Percentiles rank a stretch among this genome's conserved stretches.
Evolutionary conservation across 2,329 filamentous ascomycete genomes (phyloP).

Genomic region (Aureobasidium melanogenum): DNA sequence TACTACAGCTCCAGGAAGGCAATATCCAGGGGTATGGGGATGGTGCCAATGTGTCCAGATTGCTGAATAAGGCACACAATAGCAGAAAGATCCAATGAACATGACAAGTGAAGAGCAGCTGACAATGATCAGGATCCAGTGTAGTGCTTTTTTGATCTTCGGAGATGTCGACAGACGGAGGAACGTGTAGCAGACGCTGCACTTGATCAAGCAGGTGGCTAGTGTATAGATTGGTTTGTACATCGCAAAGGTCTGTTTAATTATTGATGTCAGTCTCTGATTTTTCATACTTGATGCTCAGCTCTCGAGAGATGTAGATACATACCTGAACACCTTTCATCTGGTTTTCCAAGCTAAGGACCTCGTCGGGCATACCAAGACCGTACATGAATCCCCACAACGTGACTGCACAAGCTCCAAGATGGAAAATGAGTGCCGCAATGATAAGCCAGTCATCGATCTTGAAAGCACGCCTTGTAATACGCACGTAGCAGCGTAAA

Average conservation of each 20-base stretch:
- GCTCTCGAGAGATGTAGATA: too few relatives aligned
- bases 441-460: constrained; percentile 9
- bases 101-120: constrained; percentile 1
- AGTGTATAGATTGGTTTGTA: constrained; percentile 5
- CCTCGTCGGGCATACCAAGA: neutral
- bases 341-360: neutral
- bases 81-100: neutral
- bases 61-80: constrained; percentile 2
- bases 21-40: constrained; percentile 1
- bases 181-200: constrained; percentile 7
- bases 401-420: constrained; percentile 1
- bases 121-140: constrained; percentile 4
- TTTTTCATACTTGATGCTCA: neutral
- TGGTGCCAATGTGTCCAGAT: constrained; percentile 10
- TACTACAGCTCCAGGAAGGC: neutral
- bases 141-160: neutral
- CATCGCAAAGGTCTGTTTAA: neutral
- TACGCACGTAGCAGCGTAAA: neutral
- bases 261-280: neutral
- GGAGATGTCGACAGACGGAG: neutral
- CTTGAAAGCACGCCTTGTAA: neutral
- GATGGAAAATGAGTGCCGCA: neutral
- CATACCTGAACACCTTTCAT: constrained; percentile 6
- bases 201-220: constrained; percentile 6
- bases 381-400: constrained; percentile 3